Evolutionary conservation across 1,139 yeast genomes (phyloP), one percentile per base, ranked within the genome.

Genomic region (Arxiozyma slooffiae): DNA sequence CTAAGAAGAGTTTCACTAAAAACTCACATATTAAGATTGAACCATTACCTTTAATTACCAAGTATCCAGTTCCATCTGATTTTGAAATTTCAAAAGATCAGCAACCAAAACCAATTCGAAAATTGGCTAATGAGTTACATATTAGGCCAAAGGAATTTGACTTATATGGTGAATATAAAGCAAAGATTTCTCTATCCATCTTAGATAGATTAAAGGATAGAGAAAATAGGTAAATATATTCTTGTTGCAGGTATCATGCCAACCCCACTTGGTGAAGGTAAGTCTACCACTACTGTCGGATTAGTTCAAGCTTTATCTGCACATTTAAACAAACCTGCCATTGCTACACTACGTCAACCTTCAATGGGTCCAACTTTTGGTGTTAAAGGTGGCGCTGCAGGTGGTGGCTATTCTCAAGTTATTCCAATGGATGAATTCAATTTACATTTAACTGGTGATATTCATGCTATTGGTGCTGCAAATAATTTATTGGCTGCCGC

Each of bases 191-290:
- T 52, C 74, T 84, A 38, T 75, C 78, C 50, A 77, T 81, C 22
- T 70, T 78, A 52, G 75, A 80, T 47, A 76, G 88, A 67, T 70
- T 83, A 56, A 76, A 79, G 58, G 74, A 77, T 50, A 73, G 74
- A 57, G 77, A 78, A 57, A 80, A 85, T 51, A n/a, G 98, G 97
- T 68, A 85, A 88, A 67, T 92, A 90, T 70, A 81, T 92, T 51
- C 78, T 92, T 55, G 97, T 92, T 46, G 87, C 97, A 9, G 98
- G 98, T 70, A 92, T 92, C 67, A 92, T 98, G 2, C 98, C 98
- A 54, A 92, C 98, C 21, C 98, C 98, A 41, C 78, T 92, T 53
- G 98, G 98, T 65, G 98, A 92, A 73, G 98, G 98, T 69, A 92
- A 92, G 71, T 85, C 96, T 37, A 92, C 98, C 55, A 92, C 97